Evolutionary conservation across 1,139 yeast genomes (phyloP).

Genomic region (Diutina catenulata): DNA sequence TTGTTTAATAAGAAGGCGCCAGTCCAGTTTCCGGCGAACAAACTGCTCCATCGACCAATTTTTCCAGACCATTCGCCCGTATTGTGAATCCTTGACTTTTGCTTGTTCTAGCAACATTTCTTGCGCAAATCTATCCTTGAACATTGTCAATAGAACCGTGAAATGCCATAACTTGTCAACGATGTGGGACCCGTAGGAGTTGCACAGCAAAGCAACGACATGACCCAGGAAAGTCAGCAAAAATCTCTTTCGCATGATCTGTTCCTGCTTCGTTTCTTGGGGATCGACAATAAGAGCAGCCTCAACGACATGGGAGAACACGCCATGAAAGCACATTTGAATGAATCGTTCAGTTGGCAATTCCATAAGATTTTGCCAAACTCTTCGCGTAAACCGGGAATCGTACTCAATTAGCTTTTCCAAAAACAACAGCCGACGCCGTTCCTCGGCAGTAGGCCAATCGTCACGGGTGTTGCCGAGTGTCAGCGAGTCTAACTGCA

Average conservation of each 20-base stretch:
- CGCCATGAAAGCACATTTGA: conserved; percentile 79
- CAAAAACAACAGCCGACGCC: conserved; percentile 65
- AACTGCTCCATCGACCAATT: conserved; percentile 85
- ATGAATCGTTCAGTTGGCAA: conserved; percentile 46
- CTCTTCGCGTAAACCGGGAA: conserved; percentile 40
- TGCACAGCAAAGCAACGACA: conserved; percentile 56
- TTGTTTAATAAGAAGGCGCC: conserved; percentile 66
- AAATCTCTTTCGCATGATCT: conserved; percentile 52
- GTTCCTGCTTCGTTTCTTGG: conserved; percentile 35
- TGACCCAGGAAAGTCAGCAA: conserved; percentile 50
- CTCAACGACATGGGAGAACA: conserved; percentile 78
- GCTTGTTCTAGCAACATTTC: conserved; percentile 51
- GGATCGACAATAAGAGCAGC: conserved; percentile 33
- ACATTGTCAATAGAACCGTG: conserved; percentile 65
- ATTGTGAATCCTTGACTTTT: conserved; percentile 68
- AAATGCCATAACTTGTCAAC: conserved; percentile 79
- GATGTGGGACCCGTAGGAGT: conserved; percentile 86
- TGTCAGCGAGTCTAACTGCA: conserved; percentile 57
- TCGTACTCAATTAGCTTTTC: conserved; percentile 65
- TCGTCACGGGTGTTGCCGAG: conserved; percentile 74
- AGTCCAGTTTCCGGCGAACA: conserved; percentile 63
- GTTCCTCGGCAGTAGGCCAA: conserved; percentile 87
- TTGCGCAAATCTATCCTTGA: conserved; percentile 76
- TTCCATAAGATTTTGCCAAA: conserved; percentile 49
- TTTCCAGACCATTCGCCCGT: conserved; percentile 90